Base-by-base conservation (phyloP, 2,329 filamentous ascomycete species). In the Davidsoniella virescens region DNA sequence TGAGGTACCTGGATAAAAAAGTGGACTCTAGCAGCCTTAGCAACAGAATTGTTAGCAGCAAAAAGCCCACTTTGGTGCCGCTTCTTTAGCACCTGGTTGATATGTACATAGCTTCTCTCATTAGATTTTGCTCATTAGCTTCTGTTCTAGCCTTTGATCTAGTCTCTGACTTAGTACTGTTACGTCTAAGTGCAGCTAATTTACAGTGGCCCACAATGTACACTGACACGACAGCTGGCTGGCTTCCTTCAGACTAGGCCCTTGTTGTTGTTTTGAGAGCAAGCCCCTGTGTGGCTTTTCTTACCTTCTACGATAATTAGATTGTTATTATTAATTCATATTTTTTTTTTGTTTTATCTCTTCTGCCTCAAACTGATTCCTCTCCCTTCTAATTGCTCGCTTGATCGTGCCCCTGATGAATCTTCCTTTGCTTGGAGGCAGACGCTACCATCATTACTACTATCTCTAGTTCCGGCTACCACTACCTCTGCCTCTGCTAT, bases 201-300 rank as follows among this genome's bases (percentile, higher is more conserved):
- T 39, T 47, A 38, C 12, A 38, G 37, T 39, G 44, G 33, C 29
- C 26, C 8, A 33, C 26, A n/a, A 47, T 38, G 44, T 38, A 47
- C 33, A 17, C 33, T 37, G 36, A 47, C 44, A 26, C 17, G 2
- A 25, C 44, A 25, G 20, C 25, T 47, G 18, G 44, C 33, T 33
- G 18, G 44, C 33, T 33, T 25, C 44, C n/a, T 33, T 38, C 44
- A 20, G 44, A 33, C 44, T 29, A 20, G 29, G 14, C 17, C 18
- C 33, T 29, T 47, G 10, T 29, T 17, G 38, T 37, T 47, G 26
- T 29, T 29, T 10, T 29, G 26, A 29, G 26, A 29, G 26, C 26
- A 29, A 20, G 26, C 18, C 29, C 49, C 43, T 46, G 43, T 20
- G 48, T 50, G 40, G 48, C 26, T 50, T 50, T 50, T 50, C 18